Base-by-base conservation (phyloP, 495 filamentous ascomycete genomes). In the Talaromyces wortmannii region DNA sequence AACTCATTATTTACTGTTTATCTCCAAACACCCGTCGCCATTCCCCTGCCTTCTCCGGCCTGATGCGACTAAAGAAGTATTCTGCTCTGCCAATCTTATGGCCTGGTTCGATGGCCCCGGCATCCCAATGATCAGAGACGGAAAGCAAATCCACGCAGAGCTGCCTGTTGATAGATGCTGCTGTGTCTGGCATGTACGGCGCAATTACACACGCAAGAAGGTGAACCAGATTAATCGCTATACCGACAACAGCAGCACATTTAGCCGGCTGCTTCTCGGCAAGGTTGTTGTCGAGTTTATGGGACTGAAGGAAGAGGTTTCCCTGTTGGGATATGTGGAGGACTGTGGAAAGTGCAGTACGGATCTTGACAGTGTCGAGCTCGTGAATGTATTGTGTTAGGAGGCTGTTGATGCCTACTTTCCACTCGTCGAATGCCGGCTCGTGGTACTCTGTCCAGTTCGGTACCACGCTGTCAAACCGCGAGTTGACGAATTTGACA, bases 101-200 rank as follows among this genome's bases (percentile, higher is more conserved):
- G 23, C 4, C 23, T 23, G 23, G 23, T 23, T 23, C 4, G 23
- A 23, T 23, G 23, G 23, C 23, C 23, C 23, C 23, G 4, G 23
- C 23, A 23, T 23, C 23, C 23, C 4, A 23, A 23, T 23, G 23
- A 23, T 23, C 4, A 23, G 23, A 4, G 23, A 23, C 4, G 23
- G 4, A 4, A 23, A 23, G 23, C 4, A 4, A 23, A 23, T 23
- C 23, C 4, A 23, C 75, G 61, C 87, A 79, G 29, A 97, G 78
- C 70, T 95, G 90, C 52, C 81, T 63, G 53, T 86, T 76, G 58
- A 97, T 96, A 3, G 83, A 80, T 52, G 78, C 74, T 5, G 87
- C 73, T n/a, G 89, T 92, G 10, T 80, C 81, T 43, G 91, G 91
- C 77, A 97, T 87, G 71, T 91, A 97, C 8, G 92, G 92, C 32